Evolutionary conservation across 1,284 basidiomycete genomes (phyloP).

Genomic region (Ganoderma resinaceum): DNA sequence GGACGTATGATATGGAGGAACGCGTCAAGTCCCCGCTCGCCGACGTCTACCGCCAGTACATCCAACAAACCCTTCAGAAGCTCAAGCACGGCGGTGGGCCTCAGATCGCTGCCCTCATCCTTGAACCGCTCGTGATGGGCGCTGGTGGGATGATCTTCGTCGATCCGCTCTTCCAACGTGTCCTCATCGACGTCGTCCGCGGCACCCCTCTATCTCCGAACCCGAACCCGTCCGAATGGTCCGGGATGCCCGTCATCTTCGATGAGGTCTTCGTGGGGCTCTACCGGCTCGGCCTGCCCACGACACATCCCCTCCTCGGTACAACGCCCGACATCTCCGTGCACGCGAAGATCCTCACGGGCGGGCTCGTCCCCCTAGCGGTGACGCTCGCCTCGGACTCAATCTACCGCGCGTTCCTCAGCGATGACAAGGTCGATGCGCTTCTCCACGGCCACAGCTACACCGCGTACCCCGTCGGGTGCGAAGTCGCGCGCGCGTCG

Average conservation of each 20-base stretch:
- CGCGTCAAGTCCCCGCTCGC: constrained; percentile 74
- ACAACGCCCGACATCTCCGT: constrained; percentile 87
- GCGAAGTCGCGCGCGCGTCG: constrained; percentile 88
- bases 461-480: constrained; percentile 91
- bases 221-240: constrained; percentile 51
- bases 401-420: constrained; percentile 85
- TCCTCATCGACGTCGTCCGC: constrained; percentile 86
- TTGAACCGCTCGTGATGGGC: constrained; percentile 95
- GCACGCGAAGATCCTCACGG: constrained; percentile 94
- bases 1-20: constrained; percentile 76
- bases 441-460: constrained; percentile 96
- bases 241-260: constrained; percentile 89
- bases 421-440: constrained; percentile 83
- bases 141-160: constrained; percentile 98
- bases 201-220: constrained; percentile 22
- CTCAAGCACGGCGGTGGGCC: constrained; percentile 50
- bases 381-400: constrained; percentile 83
- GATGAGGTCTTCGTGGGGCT: constrained; percentile 97
- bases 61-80: constrained; percentile 61
- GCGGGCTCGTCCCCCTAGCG: constrained; percentile 89
- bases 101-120: constrained; percentile 76
- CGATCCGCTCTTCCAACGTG: constrained; percentile 94
- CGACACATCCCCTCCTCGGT: constrained; percentile 72
- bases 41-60: constrained; percentile 66
- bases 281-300: constrained; percentile 83